Conservation (phyloP, 345 rosid genomes). For the Camelina hispida region DNA sequence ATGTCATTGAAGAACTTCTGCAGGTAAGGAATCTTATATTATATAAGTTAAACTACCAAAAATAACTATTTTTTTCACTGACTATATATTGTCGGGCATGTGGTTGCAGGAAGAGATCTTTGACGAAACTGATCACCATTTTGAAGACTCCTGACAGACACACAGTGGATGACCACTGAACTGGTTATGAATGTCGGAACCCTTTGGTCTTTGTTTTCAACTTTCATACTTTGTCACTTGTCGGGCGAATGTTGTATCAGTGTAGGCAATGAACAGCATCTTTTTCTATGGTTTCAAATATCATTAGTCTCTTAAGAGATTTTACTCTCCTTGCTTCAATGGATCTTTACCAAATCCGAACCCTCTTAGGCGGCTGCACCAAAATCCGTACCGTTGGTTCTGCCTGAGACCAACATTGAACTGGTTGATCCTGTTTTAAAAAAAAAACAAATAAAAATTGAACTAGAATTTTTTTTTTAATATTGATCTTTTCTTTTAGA, state of each 20-base stretch:
- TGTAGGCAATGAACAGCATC: slow-evolving; percentile 13
- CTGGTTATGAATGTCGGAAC: slow-evolving; percentile 14
- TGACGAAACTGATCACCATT: slow-evolving; percentile 92
- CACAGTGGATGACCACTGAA: slow-evolving; percentile 13
- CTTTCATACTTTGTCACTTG: slow-evolving; percentile 15
- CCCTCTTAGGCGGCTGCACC: no score
- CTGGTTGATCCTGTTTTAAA: no score
- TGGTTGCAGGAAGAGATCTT: slow-evolving; percentile 85
- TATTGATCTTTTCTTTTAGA: no score
- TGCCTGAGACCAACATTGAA: background rate
- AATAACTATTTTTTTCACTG: background rate
- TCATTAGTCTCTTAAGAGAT: background rate
- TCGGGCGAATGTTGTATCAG: slow-evolving; percentile 10
- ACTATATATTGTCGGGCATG: background rate
- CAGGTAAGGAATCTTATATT: slow-evolving; percentile 55
- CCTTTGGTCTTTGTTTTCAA: background rate
- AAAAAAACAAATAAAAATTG: no score
- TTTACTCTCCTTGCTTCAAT: background rate
- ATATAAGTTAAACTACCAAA: background rate
- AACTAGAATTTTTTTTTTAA: no score
- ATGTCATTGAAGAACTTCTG: slow-evolving; percentile 95
- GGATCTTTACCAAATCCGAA: background rate
- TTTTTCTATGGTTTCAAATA: slow-evolving; percentile 7
- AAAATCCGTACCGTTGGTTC: background rate
- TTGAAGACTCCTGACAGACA: slow-evolving; percentile 64